Conservation (phyloP, 169 alveolate species). For the Plasmodium knowlesi region DNA sequence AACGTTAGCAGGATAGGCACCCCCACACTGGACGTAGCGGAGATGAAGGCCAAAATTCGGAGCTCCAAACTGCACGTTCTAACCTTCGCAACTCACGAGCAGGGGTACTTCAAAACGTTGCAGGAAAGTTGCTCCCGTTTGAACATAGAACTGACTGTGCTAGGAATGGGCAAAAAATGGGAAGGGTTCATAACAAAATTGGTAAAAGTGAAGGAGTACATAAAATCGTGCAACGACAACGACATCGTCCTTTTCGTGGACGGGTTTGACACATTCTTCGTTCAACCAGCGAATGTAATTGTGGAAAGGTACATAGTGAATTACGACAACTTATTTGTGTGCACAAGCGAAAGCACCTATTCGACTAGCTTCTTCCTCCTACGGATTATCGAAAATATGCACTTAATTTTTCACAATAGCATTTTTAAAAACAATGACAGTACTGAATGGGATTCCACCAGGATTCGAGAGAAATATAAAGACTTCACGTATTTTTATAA, state of each 20-base stretch:
- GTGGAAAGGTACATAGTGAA: conserved; percentile 60
- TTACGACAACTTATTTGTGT: conserved; percentile 65
- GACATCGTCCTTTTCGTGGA: conserved; percentile 69
- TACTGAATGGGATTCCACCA: conserved; percentile 47
- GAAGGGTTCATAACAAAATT: conserved; percentile 56
- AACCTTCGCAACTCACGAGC: conserved; percentile 71
- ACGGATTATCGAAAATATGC: conserved; percentile 57
- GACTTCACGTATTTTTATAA: conserved; percentile 50
- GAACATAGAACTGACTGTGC: conserved; percentile 26
- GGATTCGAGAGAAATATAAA: conserved; percentile 34
- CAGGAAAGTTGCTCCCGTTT: conserved; percentile 56
- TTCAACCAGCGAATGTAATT: conserved; percentile 68
- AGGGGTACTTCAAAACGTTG: conserved; percentile 57
- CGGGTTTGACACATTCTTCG: conserved; percentile 59
- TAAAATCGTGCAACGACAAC: conserved; percentile 39
- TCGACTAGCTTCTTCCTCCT: conserved; percentile 30
- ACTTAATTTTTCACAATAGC: conserved; percentile 59
- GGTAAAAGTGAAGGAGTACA: conserved; percentile 49
- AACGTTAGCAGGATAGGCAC: neutral
- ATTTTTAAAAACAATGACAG: conserved; percentile 53
- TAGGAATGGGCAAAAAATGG: conserved; percentile 71
- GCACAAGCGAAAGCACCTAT: conserved; percentile 63
- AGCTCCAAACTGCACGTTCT: conserved; percentile 43
- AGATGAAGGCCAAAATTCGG: conserved; percentile 20
- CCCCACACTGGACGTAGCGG: neutral